phyloP scores from a whole-genome alignment of 139 green algal species.

The Coelastrella sp. region DNA sequence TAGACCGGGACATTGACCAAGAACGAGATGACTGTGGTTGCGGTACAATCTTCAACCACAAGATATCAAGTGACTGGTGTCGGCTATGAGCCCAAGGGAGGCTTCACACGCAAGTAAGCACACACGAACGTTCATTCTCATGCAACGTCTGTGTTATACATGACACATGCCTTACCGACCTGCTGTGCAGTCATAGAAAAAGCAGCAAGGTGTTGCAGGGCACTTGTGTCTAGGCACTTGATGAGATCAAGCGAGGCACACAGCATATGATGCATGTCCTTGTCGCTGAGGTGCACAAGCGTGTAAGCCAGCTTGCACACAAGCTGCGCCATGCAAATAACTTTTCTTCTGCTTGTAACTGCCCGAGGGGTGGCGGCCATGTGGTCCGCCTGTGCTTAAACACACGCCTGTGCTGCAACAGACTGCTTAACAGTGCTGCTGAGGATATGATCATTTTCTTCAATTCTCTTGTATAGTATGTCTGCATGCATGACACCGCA shows the following conservation, averaged over 20 bases:
- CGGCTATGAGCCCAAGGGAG: constrained; percentile 57
- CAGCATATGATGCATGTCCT: no score
- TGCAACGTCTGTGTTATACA: background rate
- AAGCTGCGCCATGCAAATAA: no score
- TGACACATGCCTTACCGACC: background rate
- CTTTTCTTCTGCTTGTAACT: no score
- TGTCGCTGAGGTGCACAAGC: background rate
- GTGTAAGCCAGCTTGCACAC: background rate
- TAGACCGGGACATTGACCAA: constrained; percentile 64
- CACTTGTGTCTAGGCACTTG: no score
- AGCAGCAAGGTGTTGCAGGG: no score
- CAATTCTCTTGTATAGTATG: no score
- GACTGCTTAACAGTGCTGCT: no score
- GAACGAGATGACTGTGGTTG: constrained; percentile 82
- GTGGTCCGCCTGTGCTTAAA: no score
- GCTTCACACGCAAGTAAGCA: constrained; percentile 30
- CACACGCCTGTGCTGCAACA: no score
- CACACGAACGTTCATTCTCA: background rate
- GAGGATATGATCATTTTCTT: no score
- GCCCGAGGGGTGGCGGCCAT: no score
- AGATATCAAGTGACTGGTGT: constrained; percentile 55
- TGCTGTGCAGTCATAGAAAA: background rate
- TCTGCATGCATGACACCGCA: no score
- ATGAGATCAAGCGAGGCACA: background rate
- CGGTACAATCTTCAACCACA: background rate